Evolutionary conservation across 2,329 filamentous ascomycete genomes (phyloP), one percentile per base, ranked within the genome.

Genomic region (Dothidotthia symphoricarpi): DNA sequence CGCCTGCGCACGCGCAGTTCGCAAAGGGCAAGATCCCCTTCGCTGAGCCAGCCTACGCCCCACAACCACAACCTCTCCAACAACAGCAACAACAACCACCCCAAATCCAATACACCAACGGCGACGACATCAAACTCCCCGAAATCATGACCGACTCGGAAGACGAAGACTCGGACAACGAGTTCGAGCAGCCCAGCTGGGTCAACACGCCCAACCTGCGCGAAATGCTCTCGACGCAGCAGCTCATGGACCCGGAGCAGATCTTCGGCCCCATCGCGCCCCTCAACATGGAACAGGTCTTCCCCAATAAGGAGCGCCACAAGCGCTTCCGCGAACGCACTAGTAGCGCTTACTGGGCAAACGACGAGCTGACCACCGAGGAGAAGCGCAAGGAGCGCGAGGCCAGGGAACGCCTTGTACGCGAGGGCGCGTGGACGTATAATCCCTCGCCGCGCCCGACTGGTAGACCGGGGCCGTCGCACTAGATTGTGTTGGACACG

Each of bases 111-210:
- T 95, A 94, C 69, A 86, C 85, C 45, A 91, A 88, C 53, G 88
- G 90, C 44, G 93, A 98, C 42, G 80, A 79, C 34, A 96, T 98
- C 57, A 85, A 93, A 51, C 80, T 98, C 3, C 91, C 93, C 0
- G 93, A 98, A 53, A 97, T 98, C 53, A 82, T 89, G 48, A 97
- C 93, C 1, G 94, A 98, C 62, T 89, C 88, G 19, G 90, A 95
- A 57, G 88, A 95, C 42, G 86, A 91, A 32, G 86, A 91, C 44
- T 80, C 77, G 2, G 74, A 78, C 28, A 78, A 81, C 11, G 76
- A 76, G 24, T 82, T 87, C 57, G 73, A 70, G 36, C 79, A 88
- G 12, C 86, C 88, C 2, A 80, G 81, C 6, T 98, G 93, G 93
- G 89, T 88, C 4, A 85, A 95, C 59, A 88, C 88, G 3, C 90